Base-by-base conservation (phyloP, 352 stramenopile genomes). In the Globisporangium heterothallicum region DNA sequence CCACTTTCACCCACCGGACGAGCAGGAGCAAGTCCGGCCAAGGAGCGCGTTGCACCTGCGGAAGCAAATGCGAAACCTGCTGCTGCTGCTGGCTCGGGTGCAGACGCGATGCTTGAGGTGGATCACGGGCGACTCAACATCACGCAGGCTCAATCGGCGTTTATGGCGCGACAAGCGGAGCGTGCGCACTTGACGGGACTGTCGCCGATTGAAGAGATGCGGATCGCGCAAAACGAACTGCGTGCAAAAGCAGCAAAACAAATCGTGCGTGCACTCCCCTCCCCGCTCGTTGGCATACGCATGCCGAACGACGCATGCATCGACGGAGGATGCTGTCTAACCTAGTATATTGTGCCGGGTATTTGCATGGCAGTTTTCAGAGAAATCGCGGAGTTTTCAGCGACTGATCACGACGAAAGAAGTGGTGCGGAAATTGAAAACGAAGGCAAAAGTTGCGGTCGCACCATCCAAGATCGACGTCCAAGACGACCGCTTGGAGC, bases 201-300 rank as follows among this genome's bases (percentile, higher is more conserved):
- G 19, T 92, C 82, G n/a, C 79, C 82, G 0, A 92, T 92, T 41
- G 79, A 91, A 53, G 82, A 92, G 44, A 89, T 92, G 77, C 75
- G 72, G 14, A 65, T 90, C 38, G 82, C 72, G n/a, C 75, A 92
- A 53, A 86, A 85, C 53, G 81, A 92, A 59, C 50, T 90, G 35
- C 78, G 78, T 0, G 81, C 79, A 9, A 90, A 89, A 35, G 82
- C 72, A 2, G 78, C 78, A 7, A 68, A 71, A 2, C 72, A 83
- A 19, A 49, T 86, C 43, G 72, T 82, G 25, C 24, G 61, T 38
- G 32, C n/a, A n/a, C n/a, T n/a, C n/a, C n/a, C n/a, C n/a, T n/a
- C n/a, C n/a, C n/a, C n/a, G n/a, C n/a, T n/a, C n/a, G n/a, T n/a
- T n/a, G n/a, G n/a, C n/a, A n/a, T 54, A 42, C 7, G 3, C 21